Evolutionary conservation across 2,329 filamentous ascomycete genomes (phyloP), one percentile per base, ranked within the genome.

Genomic region (Monilinia aucupariae): DNA sequence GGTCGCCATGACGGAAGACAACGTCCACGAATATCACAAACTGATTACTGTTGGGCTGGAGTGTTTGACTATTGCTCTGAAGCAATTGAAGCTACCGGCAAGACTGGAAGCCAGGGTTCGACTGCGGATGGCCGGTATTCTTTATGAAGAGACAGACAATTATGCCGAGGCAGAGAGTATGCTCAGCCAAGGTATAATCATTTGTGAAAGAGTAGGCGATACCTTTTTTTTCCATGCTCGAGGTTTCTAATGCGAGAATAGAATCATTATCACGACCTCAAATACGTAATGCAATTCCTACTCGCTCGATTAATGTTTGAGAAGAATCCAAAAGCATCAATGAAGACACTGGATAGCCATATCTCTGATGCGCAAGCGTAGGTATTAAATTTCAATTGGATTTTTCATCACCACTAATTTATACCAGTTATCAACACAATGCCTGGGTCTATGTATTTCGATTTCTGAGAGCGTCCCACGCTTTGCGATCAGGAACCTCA

Each of bases 401-500:
- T 22, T 51, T 12, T 47, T 47, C 41, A 69, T 25, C 32, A 48
- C 56, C 41, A n/a, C 62, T 68, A 34, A 69, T 32, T 13, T 32
- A 25, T 53, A 15, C 17, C 59, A 76, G 75, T 58, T 86, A 85
- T 70, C 85, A 86, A 71, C 86, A 89, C 68, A 78, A 82, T 10
- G 82, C 85, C 56, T 93, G 90, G 90, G 81, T 87, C 20, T 93
- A 92, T 72, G 87, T 87, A 0, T 89, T 92, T 69, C 85, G 89
- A 9, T 85, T 93, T 52, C 76, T 92, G 17, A 89, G 90, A 67
- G 84, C 87, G 0, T 85, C 87, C 0, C 82, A 92, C 52, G 84
- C 88, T 64, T 76, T 91, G 56, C 82, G 89, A 68, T 79, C 81
- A 53, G 79, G 82, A 5, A 83, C 78, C 50, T 79, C 82, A 12